Base-by-base conservation (phyloP, 163 green algal genomes). In the Volvox carteri region DNA sequence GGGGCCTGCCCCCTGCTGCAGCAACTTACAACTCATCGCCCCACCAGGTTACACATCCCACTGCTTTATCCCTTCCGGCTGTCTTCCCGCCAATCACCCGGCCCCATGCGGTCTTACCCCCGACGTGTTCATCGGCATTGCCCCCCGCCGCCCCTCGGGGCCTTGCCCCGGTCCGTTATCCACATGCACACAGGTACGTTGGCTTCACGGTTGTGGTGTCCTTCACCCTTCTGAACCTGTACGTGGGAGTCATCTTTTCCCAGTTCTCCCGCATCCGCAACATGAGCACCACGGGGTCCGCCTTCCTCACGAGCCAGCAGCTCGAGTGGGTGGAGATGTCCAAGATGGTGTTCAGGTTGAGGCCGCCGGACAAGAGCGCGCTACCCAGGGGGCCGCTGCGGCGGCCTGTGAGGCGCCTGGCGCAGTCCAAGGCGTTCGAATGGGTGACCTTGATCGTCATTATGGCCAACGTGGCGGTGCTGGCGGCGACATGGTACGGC, bases 171-270 rank as follows among this genome's bases (percentile, higher is more conserved):
- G n/a, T n/a, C n/a, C n/a, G n/a, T n/a, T n/a, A n/a, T n/a, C n/a
- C n/a, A n/a, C n/a, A n/a, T n/a, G n/a, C n/a, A n/a, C n/a, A n/a
- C n/a, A 88, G 78, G 78, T 98, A 96, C 60, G 90, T 95, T 33
- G 91, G 87, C 28, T 97, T 96, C 88, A 93, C 96, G 74, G 86
- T 95, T n/a, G 86, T 97, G 35, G 92, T 93, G 52, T 87, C 94
- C 35, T 97, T 97, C 91, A 96, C 92, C n/a, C 90, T 98, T 48
- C 90, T 98, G 44, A 97, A 97, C 90, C 92, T 97, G 58, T 97
- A 95, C 90, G 92, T 95, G 11, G 95, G 95, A 48, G 93, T 97
- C 67, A 93, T 97, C 52, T 96, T 97, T 83, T 92, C 90, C 54
- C 93, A 96, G 92, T 96, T 95, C 83, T 87, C 74, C 65, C 85